These are phyloP conservation scores for Plenodomus tracheiphilus DNA, from an alignment of 2,329 filamentous ascomycete genomes.

Conservation along the genomic window DNA sequence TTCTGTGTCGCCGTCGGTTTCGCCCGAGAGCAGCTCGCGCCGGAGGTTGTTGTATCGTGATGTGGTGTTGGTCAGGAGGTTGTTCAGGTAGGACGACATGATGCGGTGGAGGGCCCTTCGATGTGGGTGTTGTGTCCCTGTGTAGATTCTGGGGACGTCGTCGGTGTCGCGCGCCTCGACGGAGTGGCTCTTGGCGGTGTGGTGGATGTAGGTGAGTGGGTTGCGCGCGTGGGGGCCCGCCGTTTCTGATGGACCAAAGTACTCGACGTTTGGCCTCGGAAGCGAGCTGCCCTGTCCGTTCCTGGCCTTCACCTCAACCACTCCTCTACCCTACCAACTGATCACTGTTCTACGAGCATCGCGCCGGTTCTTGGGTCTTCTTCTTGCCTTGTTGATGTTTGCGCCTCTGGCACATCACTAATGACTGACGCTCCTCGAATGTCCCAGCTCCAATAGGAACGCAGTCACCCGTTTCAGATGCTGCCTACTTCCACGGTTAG, in stretches of 20 bases:
- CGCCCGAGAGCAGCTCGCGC: conserved; percentile 67
- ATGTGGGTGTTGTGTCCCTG: neutral
- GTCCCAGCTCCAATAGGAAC: no score
- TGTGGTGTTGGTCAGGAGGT: conserved; percentile 62
- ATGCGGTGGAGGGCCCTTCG: conserved; percentile 1
- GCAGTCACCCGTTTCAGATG: no score
- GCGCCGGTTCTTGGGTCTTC: no score
- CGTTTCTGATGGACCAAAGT: neutral
- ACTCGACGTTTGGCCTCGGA: neutral
- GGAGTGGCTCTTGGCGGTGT: neutral
- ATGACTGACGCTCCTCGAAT: no score
- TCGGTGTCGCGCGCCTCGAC: neutral
- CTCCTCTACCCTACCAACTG: no score
- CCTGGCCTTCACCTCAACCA: neutral
- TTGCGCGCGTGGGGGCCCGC: neutral
- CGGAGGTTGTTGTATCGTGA: conserved; percentile 62
- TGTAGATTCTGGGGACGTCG: neutral
- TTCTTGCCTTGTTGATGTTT: no score
- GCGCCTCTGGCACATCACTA: no score
- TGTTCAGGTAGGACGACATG: conserved; percentile 76
- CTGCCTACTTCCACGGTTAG: no score
- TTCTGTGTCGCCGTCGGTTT: conserved; percentile 61
- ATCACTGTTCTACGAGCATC: no score
- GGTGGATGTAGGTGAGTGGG: neutral
- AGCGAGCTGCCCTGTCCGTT: neutral